Evolutionary conservation across 495 filamentous ascomycete species (phyloP), one percentile per base, ranked within the genome.

Genomic region (Emericellopsis terricola): DNA sequence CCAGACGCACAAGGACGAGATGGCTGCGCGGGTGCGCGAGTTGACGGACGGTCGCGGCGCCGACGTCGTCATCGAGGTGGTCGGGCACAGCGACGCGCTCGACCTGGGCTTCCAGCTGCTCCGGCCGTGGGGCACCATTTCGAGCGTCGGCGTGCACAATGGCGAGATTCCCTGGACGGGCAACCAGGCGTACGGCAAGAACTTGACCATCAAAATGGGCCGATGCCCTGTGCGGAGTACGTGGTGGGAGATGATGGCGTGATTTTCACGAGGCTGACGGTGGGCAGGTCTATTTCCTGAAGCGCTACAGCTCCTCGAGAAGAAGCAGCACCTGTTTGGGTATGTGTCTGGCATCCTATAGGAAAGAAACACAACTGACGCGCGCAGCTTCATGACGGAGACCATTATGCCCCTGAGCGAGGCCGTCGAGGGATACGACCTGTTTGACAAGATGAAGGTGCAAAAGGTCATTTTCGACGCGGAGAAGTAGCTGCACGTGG

Each of bases 81-180:
- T 97, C 6, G 89, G 89, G 1, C 53, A 82, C 43, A 85, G 76
- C 34, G 72, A 78, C 35, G 89, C 89, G 13, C 53, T 94, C 48
- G 71, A 65, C 49, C 83, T 81, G 36, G 82, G 72, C 0, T 94
- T 81, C 52, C 85, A 94, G 28, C 55, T 94, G 26, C 41, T 97
- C 27, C 67, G 89, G 34, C 86, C 89, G 15, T 97, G 76, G 65
- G 85, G 85, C 1, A 65, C 73, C 8, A 85, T 97, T 38, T 78
- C 71, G 38, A 86, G 79, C 44, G 83, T 94, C 39, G 89, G 89
- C 2, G 86, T 96, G 15, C 87, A 94, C 45, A 94, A 92, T 53
- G 79, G 65, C 15, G 82, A 83, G 73, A 85, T 93, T 41, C 85
- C 86, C 10, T 91, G 87, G 71, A 70, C 58, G 30, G 85, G 82